Evolutionary conservation across 352 stramenopile genomes (phyloP).

Genomic region (Phytophthora crassamura): DNA sequence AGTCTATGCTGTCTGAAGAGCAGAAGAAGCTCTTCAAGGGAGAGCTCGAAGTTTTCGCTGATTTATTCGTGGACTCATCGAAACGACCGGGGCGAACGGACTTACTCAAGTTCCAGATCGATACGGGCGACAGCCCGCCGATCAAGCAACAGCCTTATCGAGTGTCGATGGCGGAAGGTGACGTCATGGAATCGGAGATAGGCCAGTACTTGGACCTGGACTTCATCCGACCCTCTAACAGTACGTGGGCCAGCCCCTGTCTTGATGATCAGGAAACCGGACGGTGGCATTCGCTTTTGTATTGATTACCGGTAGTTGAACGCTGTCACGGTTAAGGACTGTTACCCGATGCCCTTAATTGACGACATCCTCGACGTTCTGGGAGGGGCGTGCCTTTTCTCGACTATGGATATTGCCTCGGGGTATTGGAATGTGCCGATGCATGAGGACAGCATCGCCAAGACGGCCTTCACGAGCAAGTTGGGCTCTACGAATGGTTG

Average conservation of each 20-base stretch:
- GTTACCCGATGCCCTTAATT: conserved; percentile 8
- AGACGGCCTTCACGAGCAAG: conserved; percentile 10
- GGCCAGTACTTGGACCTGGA: conserved; percentile 13
- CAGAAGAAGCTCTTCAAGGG: too few species aligned
- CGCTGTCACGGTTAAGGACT: conserved; percentile 14
- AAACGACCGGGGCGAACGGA: neutral
- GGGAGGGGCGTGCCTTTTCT: neutral
- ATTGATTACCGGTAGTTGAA: conserved; percentile 19
- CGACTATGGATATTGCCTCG: neutral
- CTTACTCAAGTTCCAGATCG: neutral
- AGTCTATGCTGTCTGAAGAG: too few species aligned
- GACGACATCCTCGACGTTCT: conserved; percentile 9
- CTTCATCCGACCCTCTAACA: neutral
- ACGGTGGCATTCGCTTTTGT: conserved; percentile 15
- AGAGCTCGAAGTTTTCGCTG: too few species aligned
- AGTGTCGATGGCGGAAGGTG: neutral
- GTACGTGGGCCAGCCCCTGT: conserved; percentile 17
- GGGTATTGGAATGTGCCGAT: conserved; percentile 3
- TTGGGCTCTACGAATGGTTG: neutral
- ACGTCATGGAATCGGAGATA: conserved; percentile 13
- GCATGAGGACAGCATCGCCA: neutral
- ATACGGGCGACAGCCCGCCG: neutral
- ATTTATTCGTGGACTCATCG: neutral
- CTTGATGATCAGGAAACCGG: conserved; percentile 18
- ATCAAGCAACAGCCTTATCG: conserved; percentile 5